A percentile compares a stretch with the other conserved stretches of the same genome.
Evolutionary conservation across 306 rosid genomes (phyloP).

Genomic region (Sicyos edulis): DNA sequence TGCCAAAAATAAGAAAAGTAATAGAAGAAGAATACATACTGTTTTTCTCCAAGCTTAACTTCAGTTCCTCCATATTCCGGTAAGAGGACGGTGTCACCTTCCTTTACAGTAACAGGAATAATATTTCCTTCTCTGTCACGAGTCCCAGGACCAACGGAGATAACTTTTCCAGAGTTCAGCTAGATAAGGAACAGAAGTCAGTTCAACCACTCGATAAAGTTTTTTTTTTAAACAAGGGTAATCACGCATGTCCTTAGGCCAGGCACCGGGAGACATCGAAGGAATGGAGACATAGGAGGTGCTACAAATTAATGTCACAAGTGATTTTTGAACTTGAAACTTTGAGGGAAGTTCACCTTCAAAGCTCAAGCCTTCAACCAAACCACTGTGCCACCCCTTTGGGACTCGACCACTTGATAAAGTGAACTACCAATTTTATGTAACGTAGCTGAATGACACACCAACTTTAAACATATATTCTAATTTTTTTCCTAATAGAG

Average conservation of each 20-base stretch:
- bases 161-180: slow-evolving; percentile 68
- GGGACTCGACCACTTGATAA: no score
- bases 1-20: not conserved
- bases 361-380: no score
- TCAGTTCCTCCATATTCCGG: slow-evolving; percentile 71
- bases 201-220: not conserved
- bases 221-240: no score
- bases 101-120: slow-evolving; percentile 50
- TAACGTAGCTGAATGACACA: not conserved
- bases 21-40: slow-evolving; percentile 37
- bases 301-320: no score
- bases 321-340: no score
- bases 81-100: slow-evolving; percentile 71
- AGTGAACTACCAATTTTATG: not conserved
- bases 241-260: no score
- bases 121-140: slow-evolving; percentile 50
- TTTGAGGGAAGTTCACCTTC: no score
- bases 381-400: no score
- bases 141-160: slow-evolving; percentile 60
- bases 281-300: no score
- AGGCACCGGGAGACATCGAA: no score
- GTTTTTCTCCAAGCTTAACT: slow-evolving; percentile 64
- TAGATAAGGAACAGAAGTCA: slow-evolving; percentile 11
- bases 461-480: not conserved
- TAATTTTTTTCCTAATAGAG: not conserved